Conservation (phyloP, 208 protist genomes). For the Crithidia sp. region DNA sequence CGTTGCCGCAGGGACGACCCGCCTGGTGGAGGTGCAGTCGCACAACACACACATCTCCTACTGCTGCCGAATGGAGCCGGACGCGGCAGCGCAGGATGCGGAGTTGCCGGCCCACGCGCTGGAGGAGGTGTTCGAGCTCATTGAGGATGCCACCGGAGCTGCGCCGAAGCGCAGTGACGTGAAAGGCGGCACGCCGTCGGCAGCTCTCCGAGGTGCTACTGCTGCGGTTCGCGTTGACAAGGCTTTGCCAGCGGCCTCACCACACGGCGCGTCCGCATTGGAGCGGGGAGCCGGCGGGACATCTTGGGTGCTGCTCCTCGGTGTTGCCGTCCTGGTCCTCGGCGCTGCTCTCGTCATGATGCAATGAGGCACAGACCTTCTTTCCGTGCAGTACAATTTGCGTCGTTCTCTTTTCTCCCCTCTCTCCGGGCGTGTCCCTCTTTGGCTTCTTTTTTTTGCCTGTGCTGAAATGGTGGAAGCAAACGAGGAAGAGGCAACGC, state of each 20-base stretch:
- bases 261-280: background rate
- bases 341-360: conserved; percentile 1
- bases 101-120: conserved; percentile 20
- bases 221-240: background rate
- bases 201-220: background rate
- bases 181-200: background rate
- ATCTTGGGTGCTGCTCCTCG: background rate
- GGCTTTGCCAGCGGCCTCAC: background rate
- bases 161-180: conserved; percentile 27
- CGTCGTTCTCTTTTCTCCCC: background rate
- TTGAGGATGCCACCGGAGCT: conserved; percentile 60
- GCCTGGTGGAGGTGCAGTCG: conserved; percentile 31
- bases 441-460: background rate
- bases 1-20: conserved; percentile 17
- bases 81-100: background rate
- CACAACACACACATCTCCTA: conserved; percentile 38
- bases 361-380: conserved; percentile 1
- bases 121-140: conserved; percentile 43
- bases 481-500: too few relatives aligned
- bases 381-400: too few relatives aligned
- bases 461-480: too few relatives aligned
- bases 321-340: conserved; percentile 1
- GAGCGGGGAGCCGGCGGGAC: background rate
- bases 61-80: conserved; percentile 27
- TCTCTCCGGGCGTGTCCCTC: background rate